Evolutionary conservation across 192 early-diverging fungal species (phyloP).

Genomic region (Neocallimastix lanati): DNA sequence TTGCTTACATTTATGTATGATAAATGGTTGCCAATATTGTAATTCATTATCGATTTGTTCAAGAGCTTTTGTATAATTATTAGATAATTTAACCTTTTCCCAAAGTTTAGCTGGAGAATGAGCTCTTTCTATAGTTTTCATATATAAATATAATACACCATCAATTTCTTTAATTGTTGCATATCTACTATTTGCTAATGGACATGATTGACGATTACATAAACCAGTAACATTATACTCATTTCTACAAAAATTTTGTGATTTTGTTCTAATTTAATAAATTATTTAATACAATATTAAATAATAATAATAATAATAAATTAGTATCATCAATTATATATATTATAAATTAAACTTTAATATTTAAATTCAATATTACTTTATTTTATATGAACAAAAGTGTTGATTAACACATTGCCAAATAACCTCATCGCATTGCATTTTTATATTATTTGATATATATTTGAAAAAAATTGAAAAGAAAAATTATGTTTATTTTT

Average conservation of each 20-base stretch:
- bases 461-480: too few species aligned
- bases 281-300: too few species aligned
- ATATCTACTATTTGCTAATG: conserved; percentile 84
- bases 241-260: conserved; percentile 85
- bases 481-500: too few species aligned
- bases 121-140: conserved; percentile 89
- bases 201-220: conserved; percentile 85
- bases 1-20: conserved; percentile 91
- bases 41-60: conserved; percentile 81
- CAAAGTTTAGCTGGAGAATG: conserved; percentile 86
- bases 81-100: conserved; percentile 74
- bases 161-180: conserved; percentile 79
- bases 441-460: background rate
- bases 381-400: conserved; percentile 97
- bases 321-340: background rate
- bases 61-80: conserved; percentile 74
- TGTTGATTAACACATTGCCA: conserved; percentile 93
- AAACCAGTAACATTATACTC: conserved; percentile 91
- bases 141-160: conserved; percentile 70
- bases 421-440: conserved; percentile 61
- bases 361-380: too few species aligned
- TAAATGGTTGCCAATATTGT: conserved; percentile 77
- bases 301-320: too few species aligned
- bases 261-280: conserved; percentile 39
- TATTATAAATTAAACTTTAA: background rate